Evolutionary conservation across 768 basidiomycete species (phyloP).

Genomic region (Pilatotrama ljubarskyi): DNA sequence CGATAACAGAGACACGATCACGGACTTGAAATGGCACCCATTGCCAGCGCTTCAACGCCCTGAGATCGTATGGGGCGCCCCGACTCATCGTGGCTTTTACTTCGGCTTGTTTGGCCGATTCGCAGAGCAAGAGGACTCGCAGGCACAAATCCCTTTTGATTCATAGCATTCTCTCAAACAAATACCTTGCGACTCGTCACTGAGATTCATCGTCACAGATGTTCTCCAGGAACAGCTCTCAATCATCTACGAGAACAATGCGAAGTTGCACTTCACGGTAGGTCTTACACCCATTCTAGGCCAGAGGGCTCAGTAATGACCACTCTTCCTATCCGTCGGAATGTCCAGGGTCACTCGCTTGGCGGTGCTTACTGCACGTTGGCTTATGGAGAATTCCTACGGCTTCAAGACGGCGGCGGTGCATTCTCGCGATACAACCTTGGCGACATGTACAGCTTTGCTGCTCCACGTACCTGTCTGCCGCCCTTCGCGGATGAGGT

Average conservation of each 20-base stretch:
- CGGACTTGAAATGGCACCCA: neutral
- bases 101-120: neutral
- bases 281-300: neutral
- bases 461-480: slow-evolving; percentile 1
- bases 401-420: neutral
- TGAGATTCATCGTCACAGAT: neutral
- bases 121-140: neutral
- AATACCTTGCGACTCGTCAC: neutral
- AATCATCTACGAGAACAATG: neutral
- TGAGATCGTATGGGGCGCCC: neutral
- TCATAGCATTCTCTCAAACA: neutral
- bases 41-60: neutral
- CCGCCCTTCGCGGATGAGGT: slow-evolving; percentile 3
- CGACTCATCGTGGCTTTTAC: slow-evolving; percentile 2
- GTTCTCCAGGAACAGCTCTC: slow-evolving; percentile 2
- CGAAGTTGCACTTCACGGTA: slow-evolving; percentile 13
- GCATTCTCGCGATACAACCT: neutral
- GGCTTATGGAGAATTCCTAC: slow-evolving; percentile 13
- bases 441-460: slow-evolving; percentile 10
- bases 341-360: slow-evolving; percentile 8
- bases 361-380: slow-evolving; percentile 8
- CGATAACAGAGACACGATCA: neutral
- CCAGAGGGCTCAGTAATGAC: no score
- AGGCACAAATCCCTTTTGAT: neutral
- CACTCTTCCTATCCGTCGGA: no score